These are phyloP conservation scores for Silene vulgaris DNA, from an alignment of 179 eudicot genomes.

Conservation along the genomic window DNA sequence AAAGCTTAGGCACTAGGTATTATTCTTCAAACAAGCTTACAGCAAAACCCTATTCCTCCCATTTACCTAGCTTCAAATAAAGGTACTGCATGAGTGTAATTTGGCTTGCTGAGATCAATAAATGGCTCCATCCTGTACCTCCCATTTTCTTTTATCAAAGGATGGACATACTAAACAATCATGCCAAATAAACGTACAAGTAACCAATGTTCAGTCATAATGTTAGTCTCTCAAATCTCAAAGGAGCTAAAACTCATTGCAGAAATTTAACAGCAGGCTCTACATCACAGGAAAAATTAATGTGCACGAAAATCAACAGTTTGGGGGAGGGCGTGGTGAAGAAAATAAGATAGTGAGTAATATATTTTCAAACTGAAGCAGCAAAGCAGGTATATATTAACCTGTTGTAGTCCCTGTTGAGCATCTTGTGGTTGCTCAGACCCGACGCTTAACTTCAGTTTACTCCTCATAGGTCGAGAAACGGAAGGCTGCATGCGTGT, in stretches of 20 bases:
- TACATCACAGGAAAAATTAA: not conserved
- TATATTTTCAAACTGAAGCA: not conserved
- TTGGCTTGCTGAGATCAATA: constrained; percentile 7
- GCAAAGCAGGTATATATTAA: constrained; percentile 19
- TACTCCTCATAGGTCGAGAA: constrained; percentile 42
- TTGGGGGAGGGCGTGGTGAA: not conserved
- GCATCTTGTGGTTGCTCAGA: constrained; percentile 79
- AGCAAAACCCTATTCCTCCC: not conserved
- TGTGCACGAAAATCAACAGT: not conserved
- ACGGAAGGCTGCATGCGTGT: constrained; percentile 67
- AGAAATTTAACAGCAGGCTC: not conserved
- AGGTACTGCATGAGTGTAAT: constrained; percentile 1
- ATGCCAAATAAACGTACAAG: too few species aligned
- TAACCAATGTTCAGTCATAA: not conserved
- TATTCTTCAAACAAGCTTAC: not conserved
- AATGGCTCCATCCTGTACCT: not conserved
- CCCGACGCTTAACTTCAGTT: constrained; percentile 37
- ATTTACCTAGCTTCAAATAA: not conserved
- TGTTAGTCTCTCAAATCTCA: not conserved
- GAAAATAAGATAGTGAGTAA: not conserved
- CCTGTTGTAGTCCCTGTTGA: constrained; percentile 85
- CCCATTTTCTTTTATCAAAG: not conserved
- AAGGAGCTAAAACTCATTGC: constrained; percentile 7
- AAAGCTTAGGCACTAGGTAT: not conserved
- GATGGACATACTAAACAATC: not conserved